Evolutionary conservation across 306 rosid genomes (phyloP).

Genomic region (Hylodesmum podocarpum): DNA sequence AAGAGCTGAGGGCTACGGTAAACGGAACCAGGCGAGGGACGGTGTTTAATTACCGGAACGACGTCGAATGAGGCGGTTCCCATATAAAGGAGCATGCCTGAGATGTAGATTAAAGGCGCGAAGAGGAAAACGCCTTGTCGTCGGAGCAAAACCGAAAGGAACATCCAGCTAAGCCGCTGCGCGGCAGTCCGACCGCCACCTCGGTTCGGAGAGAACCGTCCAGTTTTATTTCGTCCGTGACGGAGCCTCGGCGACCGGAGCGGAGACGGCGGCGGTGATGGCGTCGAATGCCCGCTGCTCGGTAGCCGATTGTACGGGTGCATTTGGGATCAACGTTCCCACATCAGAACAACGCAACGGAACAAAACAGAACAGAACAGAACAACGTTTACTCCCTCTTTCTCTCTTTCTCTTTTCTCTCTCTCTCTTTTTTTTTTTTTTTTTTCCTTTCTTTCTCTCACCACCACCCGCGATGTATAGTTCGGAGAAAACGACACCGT

Average conservation of each 20-base stretch:
- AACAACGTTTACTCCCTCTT: no score
- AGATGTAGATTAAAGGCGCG: conserved; percentile 93
- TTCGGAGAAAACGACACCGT: conserved; percentile 35
- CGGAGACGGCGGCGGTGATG: conserved; percentile 90
- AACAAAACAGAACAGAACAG: no score
- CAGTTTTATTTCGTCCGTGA: conserved; percentile 60
- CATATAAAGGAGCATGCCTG: conserved; percentile 94
- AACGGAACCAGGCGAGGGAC: conserved; percentile 82
- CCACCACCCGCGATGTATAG: not conserved
- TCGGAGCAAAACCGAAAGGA: conserved; percentile 82
- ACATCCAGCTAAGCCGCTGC: conserved; percentile 79
- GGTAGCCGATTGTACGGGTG: conserved; percentile 91
- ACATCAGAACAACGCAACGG: conserved; percentile 40
- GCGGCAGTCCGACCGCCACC: conserved; percentile 46
- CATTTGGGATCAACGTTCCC: conserved; percentile 57
- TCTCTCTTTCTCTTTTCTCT: no score
- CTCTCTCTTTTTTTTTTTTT: conserved; percentile 10
- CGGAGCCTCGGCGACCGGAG: conserved; percentile 83
- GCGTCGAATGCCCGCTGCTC: conserved; percentile 87
- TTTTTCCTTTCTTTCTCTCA: not conserved
- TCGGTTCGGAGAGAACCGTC: conserved; percentile 50
- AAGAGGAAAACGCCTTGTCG: conserved; percentile 93
- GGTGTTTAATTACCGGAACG: conserved; percentile 80
- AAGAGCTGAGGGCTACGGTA: conserved; percentile 90
- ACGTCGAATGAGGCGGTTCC: conserved; percentile 92